Conservation (phyloP, 371 early-diverging fungal genomes). For the Zychaea mexicana region DNA sequence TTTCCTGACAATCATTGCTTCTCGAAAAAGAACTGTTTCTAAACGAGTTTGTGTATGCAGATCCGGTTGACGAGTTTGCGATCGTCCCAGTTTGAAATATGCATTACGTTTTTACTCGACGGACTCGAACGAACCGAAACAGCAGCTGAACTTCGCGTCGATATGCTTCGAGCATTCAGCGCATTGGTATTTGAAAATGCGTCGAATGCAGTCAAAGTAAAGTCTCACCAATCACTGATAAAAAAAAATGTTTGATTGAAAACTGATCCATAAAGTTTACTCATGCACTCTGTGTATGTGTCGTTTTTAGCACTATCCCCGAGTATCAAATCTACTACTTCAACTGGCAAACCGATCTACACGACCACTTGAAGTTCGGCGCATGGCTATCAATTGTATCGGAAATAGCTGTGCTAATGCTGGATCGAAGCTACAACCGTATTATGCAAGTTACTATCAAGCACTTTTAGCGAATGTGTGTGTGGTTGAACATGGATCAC, state of each 20-base stretch:
- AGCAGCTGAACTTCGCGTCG: constrained; percentile 29
- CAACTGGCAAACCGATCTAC: constrained; percentile 30
- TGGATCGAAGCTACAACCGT: constrained; percentile 39
- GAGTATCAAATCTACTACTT: constrained; percentile 30
- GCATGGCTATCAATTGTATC: constrained; percentile 68
- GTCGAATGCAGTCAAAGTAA: constrained; percentile 35
- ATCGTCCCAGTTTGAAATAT: constrained; percentile 33
- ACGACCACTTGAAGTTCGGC: constrained; percentile 48
- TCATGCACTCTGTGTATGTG: not conserved
- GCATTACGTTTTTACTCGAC: constrained; percentile 34
- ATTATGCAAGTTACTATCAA: constrained; percentile 43
- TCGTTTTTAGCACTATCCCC: constrained; percentile 28
- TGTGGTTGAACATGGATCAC: constrained; percentile 24
- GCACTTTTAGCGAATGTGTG: constrained; percentile 46
- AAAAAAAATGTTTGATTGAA: too few species aligned
- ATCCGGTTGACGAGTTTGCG: constrained; percentile 37
- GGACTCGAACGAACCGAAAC: constrained; percentile 26
- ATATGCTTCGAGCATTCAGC: constrained; percentile 48
- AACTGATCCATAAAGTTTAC: too few species aligned
- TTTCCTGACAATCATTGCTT: not conserved
- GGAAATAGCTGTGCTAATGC: constrained; percentile 56
- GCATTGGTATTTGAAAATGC: constrained; percentile 53
- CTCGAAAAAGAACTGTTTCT: not conserved
- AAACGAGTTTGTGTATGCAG: constrained; percentile 14
- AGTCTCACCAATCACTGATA: too few species aligned